Percentiles rank a stretch among this genome's conserved stretches.
Evolutionary conservation across 2,329 filamentous ascomycete species (phyloP).

Genomic region (Epichloe elymi): DNA sequence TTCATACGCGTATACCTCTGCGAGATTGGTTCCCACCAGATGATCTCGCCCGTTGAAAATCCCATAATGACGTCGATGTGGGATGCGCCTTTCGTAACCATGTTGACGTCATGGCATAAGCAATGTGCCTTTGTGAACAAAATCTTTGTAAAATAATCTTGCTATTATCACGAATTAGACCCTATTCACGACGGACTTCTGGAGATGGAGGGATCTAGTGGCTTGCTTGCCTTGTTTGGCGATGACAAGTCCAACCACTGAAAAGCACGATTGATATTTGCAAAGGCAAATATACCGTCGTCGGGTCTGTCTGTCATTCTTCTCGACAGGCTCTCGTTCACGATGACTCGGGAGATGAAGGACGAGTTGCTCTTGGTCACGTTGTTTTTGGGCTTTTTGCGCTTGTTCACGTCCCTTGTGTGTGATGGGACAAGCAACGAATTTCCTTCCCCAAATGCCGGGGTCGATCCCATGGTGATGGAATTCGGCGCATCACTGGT

Average conservation of each 20-base stretch:
- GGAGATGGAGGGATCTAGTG: not conserved
- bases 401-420: constrained; percentile 64
- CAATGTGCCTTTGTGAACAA: constrained; percentile 94
- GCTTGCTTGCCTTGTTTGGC: constrained; percentile 43
- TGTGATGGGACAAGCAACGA: constrained; percentile 50
- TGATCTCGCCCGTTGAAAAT: constrained; percentile 90
- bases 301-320: constrained; percentile 63
- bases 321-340: constrained; percentile 69
- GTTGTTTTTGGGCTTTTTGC: constrained; percentile 92
- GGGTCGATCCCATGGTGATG: constrained; percentile 32
- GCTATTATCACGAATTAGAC: constrained; percentile 31
- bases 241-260: constrained; percentile 91
- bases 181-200: not conserved
- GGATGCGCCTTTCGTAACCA: constrained; percentile 59
- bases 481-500: constrained; percentile 35
- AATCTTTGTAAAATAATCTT: constrained; percentile 89
- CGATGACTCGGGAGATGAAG: constrained; percentile 92
- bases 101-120: constrained; percentile 85
- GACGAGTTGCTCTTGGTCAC: constrained; percentile 98
- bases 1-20: constrained; percentile 93
- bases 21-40: constrained; percentile 96
- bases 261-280: constrained; percentile 88
- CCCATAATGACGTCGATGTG: constrained; percentile 92
- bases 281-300: constrained; percentile 80
- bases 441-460: constrained; percentile 80